phyloP scores from a whole-genome alignment of 371 early-diverging fungal genomes.

The Syncephalastrum sp. region DNA sequence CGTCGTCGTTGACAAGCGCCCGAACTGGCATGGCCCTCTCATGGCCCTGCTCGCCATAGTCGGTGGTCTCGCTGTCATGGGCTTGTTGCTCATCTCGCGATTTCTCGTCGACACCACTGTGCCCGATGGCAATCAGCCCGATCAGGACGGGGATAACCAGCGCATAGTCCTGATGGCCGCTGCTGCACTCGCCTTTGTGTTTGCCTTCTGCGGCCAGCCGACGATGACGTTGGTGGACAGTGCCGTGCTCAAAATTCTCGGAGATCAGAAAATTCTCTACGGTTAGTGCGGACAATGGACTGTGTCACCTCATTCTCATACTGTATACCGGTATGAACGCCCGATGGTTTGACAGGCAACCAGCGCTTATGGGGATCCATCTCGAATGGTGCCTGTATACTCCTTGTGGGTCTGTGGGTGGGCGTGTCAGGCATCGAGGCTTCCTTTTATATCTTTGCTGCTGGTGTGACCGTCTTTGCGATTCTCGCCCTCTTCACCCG shows the following conservation, averaged over 20 bases:
- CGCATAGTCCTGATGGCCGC: not conserved
- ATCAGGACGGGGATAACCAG: not conserved
- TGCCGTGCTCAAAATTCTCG: conserved; percentile 43
- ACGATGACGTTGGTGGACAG: conserved; percentile 37
- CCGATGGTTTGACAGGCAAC: conserved; percentile 21
- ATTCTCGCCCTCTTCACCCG: conserved; percentile 15
- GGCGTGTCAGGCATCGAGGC: conserved; percentile 23
- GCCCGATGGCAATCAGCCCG: not conserved
- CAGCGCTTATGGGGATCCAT: conserved; percentile 49
- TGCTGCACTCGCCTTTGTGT: conserved; percentile 24
- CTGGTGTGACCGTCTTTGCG: conserved; percentile 20
- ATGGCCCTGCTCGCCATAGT: conserved; percentile 31
- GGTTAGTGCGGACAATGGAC: conserved; percentile 15
- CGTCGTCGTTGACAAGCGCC: conserved; percentile 31
- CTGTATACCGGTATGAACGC: too few relatives aligned
- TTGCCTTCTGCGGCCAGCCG: conserved; percentile 46
- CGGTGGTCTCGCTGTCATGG: conserved; percentile 33
- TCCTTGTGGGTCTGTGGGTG: conserved; percentile 37
- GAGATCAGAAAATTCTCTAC: conserved; percentile 41
- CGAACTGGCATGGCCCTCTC: conserved; percentile 32
- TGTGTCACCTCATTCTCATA: too few relatives aligned
- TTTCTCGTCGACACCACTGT: conserved; percentile 17
- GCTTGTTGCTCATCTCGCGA: conserved; percentile 13
- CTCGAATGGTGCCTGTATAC: conserved; percentile 35
- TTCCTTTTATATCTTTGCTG: conserved; percentile 45